Conservation (phyloP, 1,284 basidiomycete species). For the Leucoagaricus sp. region DNA sequence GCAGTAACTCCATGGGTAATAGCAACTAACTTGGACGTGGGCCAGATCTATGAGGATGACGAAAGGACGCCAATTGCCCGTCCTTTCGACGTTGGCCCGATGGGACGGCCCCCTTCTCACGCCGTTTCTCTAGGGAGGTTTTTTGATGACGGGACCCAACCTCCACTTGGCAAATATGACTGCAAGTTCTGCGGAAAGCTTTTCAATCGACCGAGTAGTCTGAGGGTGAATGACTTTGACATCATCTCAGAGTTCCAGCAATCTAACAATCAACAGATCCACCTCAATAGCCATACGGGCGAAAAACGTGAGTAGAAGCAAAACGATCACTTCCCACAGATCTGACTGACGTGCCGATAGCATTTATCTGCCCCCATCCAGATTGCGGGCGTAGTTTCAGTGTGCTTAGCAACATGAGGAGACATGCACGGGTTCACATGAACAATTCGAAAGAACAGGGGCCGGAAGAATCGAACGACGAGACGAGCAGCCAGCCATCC, state of each 20-base stretch:
- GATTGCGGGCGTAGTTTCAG: slow-evolving; percentile 81
- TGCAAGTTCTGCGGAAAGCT: slow-evolving; percentile 78
- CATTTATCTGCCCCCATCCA: slow-evolving; percentile 73
- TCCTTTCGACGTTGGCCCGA: slow-evolving; percentile 16
- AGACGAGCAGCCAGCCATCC: slow-evolving; percentile 39
- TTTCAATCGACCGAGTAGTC: slow-evolving; percentile 79
- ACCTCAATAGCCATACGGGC: slow-evolving; percentile 82
- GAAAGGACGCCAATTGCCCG: slow-evolving; percentile 32
- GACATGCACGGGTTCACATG: slow-evolving; percentile 76
- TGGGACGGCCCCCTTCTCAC: slow-evolving; percentile 9
- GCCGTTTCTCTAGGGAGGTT: slow-evolving; percentile 14
- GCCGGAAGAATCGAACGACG: slow-evolving; percentile 45
- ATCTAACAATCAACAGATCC: slow-evolving; percentile 54
- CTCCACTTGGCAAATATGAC: slow-evolving; percentile 57
- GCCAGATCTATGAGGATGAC: slow-evolving; percentile 24
- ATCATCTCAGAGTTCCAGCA: slow-evolving; percentile 12
- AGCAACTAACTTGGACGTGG: slow-evolving; percentile 22
- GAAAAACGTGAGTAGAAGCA: slow-evolving; percentile 68
- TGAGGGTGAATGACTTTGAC: slow-evolving; percentile 53
- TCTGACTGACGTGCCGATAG: slow-evolving; percentile 37
- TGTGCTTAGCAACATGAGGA: slow-evolving; percentile 85
- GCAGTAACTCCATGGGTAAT: slow-evolving; percentile 23
- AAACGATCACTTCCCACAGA: slow-evolving; percentile 18
- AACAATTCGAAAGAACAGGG: slow-evolving; percentile 40
- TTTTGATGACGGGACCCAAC: slow-evolving; percentile 18